Evolutionary conservation across 2,329 filamentous ascomycete genomes (phyloP), one percentile per base, ranked within the genome.

Genomic region (Neofusicoccum cordaticola): DNA sequence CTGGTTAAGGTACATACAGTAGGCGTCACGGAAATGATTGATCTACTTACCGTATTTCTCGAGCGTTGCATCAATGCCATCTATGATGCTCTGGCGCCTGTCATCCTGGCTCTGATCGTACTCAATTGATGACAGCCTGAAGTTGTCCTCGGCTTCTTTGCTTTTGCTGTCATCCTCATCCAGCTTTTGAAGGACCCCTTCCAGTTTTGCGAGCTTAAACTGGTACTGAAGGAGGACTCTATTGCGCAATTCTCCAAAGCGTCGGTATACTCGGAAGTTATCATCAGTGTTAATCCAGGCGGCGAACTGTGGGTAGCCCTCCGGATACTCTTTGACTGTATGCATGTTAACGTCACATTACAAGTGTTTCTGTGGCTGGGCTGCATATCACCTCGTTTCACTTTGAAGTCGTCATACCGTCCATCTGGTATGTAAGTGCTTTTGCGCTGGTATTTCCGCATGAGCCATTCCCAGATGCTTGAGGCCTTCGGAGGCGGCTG

Each of bases 171-270:
- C 51, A 11, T 3, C 35, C 17, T 22, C 15, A 12, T 41, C 51
- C 34, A 53, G 11, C n/a, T 12, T 22, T 11, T 39, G 34, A 6
- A 53, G 34, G 3, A 39, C 11, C 2, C 35, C 48, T 48, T 68
- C 67, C 27, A 68, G 15, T 13, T 37, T 45, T 35, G 31, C 57
- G 19, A 69, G 17, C 39, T 69, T 51, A 3, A 62, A 51, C 47
- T 69, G 66, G 4, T 63, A 48, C 22, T 67, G 57, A 3, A 67
- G 50, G 22, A 68, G 35, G 1, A 69, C 37, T n/a, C 67, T 63
- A 27, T 67, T 66, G 12, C 67, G 37, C 17, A 68, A n/a, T 2
- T 65, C 64, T 6, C 66, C 66, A 39, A 67, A 68, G 22, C 66
- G 61, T 15, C 62, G 62, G 48, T 66, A 67, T 5, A 68, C 41